These are phyloP conservation scores for Myxozyma mucilagina DNA, from an alignment of 805 yeast genomes.

Conservation along the genomic window DNA sequence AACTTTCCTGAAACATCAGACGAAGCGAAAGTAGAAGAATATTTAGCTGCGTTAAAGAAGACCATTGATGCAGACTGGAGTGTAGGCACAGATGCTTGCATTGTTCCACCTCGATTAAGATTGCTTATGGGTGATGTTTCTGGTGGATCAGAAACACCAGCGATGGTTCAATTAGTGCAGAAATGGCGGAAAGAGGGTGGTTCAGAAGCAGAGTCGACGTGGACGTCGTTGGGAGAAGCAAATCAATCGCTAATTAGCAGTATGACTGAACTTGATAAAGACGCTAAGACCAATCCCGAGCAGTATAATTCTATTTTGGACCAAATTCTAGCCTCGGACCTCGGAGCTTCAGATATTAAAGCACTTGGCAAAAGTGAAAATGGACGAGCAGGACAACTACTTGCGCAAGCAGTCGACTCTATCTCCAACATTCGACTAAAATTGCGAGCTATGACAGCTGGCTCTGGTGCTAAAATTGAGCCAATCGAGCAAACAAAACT, in stretches of 20 bases:
- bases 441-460: constrained; percentile 60
- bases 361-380: neutral
- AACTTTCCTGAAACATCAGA: constrained; percentile 30
- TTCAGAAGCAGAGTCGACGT: constrained; percentile 50
- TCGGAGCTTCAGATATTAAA: neutral
- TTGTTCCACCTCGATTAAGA: constrained; percentile 66
- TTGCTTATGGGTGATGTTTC: constrained; percentile 90
- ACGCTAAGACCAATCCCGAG: constrained; percentile 40
- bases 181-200: constrained; percentile 57
- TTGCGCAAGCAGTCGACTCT: constrained; percentile 15
- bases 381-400: neutral
- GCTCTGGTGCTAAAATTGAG: constrained; percentile 83
- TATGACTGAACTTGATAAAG: constrained; percentile 46
- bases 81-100: constrained; percentile 53
- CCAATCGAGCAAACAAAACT: constrained; percentile 74
- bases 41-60: constrained; percentile 22
- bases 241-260: constrained; percentile 58
- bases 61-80: constrained; percentile 54
- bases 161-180: constrained; percentile 73
- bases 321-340: constrained; percentile 5
- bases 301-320: constrained; percentile 41
- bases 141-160: constrained; percentile 94
- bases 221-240: constrained; percentile 55
- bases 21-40: constrained; percentile 29
- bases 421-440: constrained; percentile 51